phyloP scores from a whole-genome alignment of 768 basidiomycete genomes.

The Trametopsis cervina region DNA sequence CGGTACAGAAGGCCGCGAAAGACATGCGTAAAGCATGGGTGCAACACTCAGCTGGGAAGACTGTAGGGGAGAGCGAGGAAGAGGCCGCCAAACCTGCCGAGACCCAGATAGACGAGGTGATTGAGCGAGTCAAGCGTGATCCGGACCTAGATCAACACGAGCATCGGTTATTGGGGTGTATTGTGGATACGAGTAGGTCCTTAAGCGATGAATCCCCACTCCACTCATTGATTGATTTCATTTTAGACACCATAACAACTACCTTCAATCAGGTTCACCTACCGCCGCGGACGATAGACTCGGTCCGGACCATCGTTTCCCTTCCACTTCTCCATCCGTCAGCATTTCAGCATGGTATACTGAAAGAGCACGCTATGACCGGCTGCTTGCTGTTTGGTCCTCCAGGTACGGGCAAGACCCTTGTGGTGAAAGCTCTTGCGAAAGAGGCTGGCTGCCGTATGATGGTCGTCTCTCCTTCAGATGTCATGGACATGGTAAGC shows the following conservation, averaged over 20 bases:
- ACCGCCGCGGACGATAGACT: conserved; percentile 83
- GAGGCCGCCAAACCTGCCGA: conserved; percentile 29
- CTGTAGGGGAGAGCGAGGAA: conserved; percentile 24
- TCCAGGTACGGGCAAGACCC: conserved; percentile 88
- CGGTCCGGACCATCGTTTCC: conserved; percentile 86
- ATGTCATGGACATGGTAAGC: conserved; percentile 92
- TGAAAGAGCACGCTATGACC: conserved; percentile 87
- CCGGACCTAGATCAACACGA: conserved; percentile 76
- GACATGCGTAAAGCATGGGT: conserved; percentile 56
- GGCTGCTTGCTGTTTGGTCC: conserved; percentile 92
- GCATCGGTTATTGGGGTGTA: conserved; percentile 71
- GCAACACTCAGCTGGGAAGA: conserved; percentile 40
- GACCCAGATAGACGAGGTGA: conserved; percentile 51
- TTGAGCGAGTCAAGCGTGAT: conserved; percentile 72
- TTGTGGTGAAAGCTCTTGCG: conserved; percentile 84
- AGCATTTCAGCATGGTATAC: conserved; percentile 83
- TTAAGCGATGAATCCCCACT: neutral
- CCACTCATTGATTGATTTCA: neutral
- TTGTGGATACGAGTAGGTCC: conserved; percentile 69
- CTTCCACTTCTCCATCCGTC: conserved; percentile 80
- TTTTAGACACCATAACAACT: conserved; percentile 64
- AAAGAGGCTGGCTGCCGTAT: conserved; percentile 93
- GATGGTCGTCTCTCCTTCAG: conserved; percentile 84
- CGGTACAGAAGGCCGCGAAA: conserved; percentile 39
- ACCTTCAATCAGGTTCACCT: conserved; percentile 86